Evolutionary conservation across 2,329 filamentous ascomycete species (phyloP).

Genomic region (Drechslerella coelobrocha): DNA sequence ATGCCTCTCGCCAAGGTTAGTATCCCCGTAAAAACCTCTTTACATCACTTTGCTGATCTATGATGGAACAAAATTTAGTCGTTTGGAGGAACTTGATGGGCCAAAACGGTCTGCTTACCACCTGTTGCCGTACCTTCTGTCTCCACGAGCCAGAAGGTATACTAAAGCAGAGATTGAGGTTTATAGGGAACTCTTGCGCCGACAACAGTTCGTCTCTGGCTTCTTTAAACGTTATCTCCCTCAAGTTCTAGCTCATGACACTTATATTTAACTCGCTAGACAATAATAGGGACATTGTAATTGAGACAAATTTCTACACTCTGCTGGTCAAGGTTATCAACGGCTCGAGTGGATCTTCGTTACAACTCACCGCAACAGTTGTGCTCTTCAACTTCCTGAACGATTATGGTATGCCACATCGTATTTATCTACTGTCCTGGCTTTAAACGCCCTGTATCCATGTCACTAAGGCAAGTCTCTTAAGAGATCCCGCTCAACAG

Average conservation of each 20-base stretch:
- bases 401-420: constrained; percentile 24
- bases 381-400: constrained; percentile 47
- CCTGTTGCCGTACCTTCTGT: constrained; percentile 21
- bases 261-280: constrained; percentile 12
- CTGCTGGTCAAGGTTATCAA: neutral
- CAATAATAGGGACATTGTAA: constrained; percentile 24
- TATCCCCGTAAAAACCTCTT: neutral
- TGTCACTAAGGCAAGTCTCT: constrained; percentile 4
- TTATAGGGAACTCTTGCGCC: constrained; percentile 54
- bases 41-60: neutral
- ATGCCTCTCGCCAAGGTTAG: constrained; percentile 40
- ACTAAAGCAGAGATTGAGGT: constrained; percentile 50
- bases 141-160: constrained; percentile 23
- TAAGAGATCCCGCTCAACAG: constrained; percentile 31
- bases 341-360: neutral
- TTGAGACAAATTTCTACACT: constrained; percentile 22
- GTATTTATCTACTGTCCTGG: neutral
- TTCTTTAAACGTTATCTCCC: neutral
- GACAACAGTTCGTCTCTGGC: constrained; percentile 52
- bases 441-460: neutral
- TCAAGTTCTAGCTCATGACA: neutral
- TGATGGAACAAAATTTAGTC: constrained; percentile 25
- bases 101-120: constrained; percentile 52
- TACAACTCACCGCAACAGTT: constrained; percentile 15
- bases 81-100: constrained; percentile 52